These are phyloP conservation scores for Lactifluus piperatus DNA, from an alignment of 768 basidiomycete species.

Conservation along the genomic window DNA sequence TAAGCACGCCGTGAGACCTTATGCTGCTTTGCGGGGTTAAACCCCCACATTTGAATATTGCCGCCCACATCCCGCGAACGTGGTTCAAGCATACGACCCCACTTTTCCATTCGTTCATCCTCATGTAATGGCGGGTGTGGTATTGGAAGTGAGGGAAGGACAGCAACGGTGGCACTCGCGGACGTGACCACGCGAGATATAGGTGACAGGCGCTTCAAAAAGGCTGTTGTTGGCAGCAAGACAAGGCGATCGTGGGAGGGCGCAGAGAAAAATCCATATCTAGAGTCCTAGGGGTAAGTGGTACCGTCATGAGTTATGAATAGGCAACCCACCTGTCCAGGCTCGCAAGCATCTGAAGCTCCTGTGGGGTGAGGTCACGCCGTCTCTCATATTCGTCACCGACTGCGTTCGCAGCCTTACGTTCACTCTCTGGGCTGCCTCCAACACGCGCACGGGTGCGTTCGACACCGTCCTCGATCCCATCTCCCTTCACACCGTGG, in stretches of 20 bases:
- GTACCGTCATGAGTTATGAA: not conserved
- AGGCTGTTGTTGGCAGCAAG: slow-evolving; percentile 52
- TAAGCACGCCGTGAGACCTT: slow-evolving; percentile 73
- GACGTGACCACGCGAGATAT: slow-evolving; percentile 29
- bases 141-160: slow-evolving; percentile 38
- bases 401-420: slow-evolving; percentile 46
- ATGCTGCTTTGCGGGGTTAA: slow-evolving; percentile 53
- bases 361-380: slow-evolving; percentile 61
- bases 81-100: slow-evolving; percentile 85
- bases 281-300: slow-evolving; percentile 27
- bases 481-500: slow-evolving; percentile 90
- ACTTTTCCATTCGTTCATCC: slow-evolving; percentile 72
- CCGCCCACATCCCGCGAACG: slow-evolving; percentile 62
- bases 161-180: slow-evolving; percentile 38
- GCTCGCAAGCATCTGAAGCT: slow-evolving; percentile 59
- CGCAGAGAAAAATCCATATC: slow-evolving; percentile 86
- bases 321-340: slow-evolving; percentile 71
- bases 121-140: slow-evolving; percentile 51
- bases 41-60: slow-evolving; percentile 65
- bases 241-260: slow-evolving; percentile 81
- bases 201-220: slow-evolving; percentile 47
- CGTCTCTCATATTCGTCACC: slow-evolving; percentile 52
- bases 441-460: slow-evolving; percentile 73
- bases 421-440: slow-evolving; percentile 46
- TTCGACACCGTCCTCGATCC: slow-evolving; percentile 90